Percentiles rank a stretch among this genome's conserved stretches.
These are phyloP conservation scores for Paecilomyces fulvus DNA, from an alignment of 2,329 filamentous ascomycete genomes.

Conservation along the genomic window DNA sequence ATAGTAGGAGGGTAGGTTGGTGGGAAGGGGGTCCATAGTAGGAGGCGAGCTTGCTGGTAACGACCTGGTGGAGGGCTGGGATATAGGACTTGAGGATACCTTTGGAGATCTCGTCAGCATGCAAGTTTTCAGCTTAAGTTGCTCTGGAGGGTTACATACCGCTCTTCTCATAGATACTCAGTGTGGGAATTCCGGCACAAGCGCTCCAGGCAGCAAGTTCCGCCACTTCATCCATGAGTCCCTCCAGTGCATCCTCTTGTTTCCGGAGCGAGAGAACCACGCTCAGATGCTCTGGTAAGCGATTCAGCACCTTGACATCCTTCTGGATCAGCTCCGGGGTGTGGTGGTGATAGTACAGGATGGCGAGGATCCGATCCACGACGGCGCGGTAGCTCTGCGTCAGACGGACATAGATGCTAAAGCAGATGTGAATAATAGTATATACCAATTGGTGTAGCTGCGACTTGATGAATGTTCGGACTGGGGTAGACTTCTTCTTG, in stretches of 20 bases:
- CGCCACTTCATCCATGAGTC: constrained; percentile 79
- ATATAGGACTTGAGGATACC: constrained; percentile 85
- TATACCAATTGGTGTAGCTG: constrained; percentile 38
- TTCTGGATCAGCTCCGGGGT: constrained; percentile 86
- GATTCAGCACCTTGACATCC: constrained; percentile 67
- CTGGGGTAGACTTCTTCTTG: constrained; percentile 22
- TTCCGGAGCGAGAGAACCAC: constrained; percentile 67
- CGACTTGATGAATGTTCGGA: constrained; percentile 37
- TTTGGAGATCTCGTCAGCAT: constrained; percentile 26
- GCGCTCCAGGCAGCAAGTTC: constrained; percentile 92
- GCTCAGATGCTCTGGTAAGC: constrained; percentile 77
- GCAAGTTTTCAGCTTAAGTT: not conserved
- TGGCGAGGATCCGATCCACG: constrained; percentile 65
- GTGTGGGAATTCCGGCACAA: constrained; percentile 73
- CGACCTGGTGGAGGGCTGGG: constrained; percentile 70
- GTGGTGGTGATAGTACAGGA: constrained; percentile 91
- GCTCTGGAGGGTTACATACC: constrained; percentile 46
- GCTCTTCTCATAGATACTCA: constrained; percentile 88
- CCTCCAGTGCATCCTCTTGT: constrained; percentile 68
- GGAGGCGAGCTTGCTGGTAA: constrained; percentile 68
- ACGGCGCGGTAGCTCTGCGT: constrained; percentile 73
- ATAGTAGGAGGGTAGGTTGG: constrained; percentile 63
- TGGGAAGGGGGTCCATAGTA: constrained; percentile 68
- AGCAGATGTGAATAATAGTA: constrained; percentile 58
- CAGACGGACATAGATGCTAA: constrained; percentile 78